Percentiles rank a stretch among this genome's conserved stretches.
phyloP scores from a whole-genome alignment of 2,329 filamentous ascomycete genomes.

The Nectriaceae sp. region DNA sequence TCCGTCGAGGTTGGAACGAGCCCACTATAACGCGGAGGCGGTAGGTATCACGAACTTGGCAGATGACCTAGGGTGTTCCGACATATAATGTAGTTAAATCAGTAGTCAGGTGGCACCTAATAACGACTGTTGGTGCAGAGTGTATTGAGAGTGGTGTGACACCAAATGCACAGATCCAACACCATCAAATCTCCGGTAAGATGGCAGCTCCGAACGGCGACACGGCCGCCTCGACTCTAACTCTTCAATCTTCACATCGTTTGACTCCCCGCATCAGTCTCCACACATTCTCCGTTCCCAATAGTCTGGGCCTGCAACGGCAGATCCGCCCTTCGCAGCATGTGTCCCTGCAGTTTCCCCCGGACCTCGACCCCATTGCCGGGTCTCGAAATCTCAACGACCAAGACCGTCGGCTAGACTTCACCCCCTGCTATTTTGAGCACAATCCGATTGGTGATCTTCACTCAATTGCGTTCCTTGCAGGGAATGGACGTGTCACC shows the following conservation, averaged over 20 bases:
- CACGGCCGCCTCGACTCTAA: conserved; percentile 3
- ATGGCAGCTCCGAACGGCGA: conserved; percentile 5
- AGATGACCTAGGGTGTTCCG: conserved; percentile 5
- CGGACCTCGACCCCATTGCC: conserved; percentile 18
- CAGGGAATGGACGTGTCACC: conserved; percentile 20
- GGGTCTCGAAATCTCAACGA: conserved; percentile 12
- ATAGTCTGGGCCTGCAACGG: not conserved
- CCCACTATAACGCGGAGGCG: not conserved
- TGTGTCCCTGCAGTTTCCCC: conserved; percentile 18
- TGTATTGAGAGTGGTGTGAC: conserved; percentile 1
- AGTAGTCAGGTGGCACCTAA: not conserved
- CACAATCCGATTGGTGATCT: not conserved
- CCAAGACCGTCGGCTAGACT: conserved; percentile 13
- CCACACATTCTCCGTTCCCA: conserved; percentile 11
- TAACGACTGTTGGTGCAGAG: not conserved
- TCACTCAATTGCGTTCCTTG: conserved; percentile 5
- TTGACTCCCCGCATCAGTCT: conserved; percentile 16
- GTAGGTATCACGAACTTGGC: not conserved
- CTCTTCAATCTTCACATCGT: conserved; percentile 13
- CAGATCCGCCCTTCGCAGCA: conserved; percentile 13
- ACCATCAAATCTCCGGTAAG: not conserved
- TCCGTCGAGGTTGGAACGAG: not conserved
- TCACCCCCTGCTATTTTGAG: conserved; percentile 16
- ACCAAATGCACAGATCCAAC: too few species aligned
- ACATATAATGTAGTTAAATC: conserved; percentile 3